A percentile compares a stretch with the other conserved stretches of the same genome.
phyloP scores from a whole-genome alignment of 2,329 filamentous ascomycete species.

The Plenodomus biglobosus region DNA sequence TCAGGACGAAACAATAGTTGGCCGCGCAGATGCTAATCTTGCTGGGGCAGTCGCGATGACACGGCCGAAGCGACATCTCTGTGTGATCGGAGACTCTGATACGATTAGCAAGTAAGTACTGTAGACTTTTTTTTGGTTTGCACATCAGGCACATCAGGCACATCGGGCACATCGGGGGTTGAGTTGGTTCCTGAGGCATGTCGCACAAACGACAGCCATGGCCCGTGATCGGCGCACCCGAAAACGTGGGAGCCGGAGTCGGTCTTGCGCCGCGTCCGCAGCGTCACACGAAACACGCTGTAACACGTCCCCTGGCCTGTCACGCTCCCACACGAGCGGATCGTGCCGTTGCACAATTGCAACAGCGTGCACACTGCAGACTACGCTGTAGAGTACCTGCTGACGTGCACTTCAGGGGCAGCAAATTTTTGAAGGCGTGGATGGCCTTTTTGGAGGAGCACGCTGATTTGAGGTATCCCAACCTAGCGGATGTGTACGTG shows the following conservation, averaged over 20 bases:
- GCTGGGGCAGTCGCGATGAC: constrained; percentile 85
- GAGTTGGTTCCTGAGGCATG: neutral
- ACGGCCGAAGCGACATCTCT: constrained; percentile 84
- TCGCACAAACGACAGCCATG: constrained; percentile 1
- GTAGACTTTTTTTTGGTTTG: constrained; percentile 1
- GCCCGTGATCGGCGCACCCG: constrained; percentile 2
- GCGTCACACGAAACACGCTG: constrained; percentile 18
- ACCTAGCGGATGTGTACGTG: constrained; percentile 55
- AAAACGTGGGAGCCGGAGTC: constrained; percentile 13
- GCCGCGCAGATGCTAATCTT: constrained; percentile 12
- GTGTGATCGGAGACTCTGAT: constrained; percentile 90
- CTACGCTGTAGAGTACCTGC: constrained; percentile 3
- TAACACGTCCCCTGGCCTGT: constrained; percentile 13
- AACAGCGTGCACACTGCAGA: neutral
- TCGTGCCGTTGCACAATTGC: constrained; percentile 8
- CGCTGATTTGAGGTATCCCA: constrained; percentile 86
- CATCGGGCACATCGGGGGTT: too few species aligned
- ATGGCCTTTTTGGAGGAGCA: constrained; percentile 89
- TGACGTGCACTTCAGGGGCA: constrained; percentile 62
- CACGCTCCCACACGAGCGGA: constrained; percentile 1
- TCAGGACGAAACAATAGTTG: constrained; percentile 4
- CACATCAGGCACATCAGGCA: too few species aligned
- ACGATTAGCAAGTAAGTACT: constrained; percentile 83
- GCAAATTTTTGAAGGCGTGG: constrained; percentile 83
- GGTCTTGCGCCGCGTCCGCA: constrained; percentile 9